Evolutionary conservation across 2,329 filamentous ascomycete genomes (phyloP), one percentile per base, ranked within the genome.

Genomic region (Claviceps citrina): DNA sequence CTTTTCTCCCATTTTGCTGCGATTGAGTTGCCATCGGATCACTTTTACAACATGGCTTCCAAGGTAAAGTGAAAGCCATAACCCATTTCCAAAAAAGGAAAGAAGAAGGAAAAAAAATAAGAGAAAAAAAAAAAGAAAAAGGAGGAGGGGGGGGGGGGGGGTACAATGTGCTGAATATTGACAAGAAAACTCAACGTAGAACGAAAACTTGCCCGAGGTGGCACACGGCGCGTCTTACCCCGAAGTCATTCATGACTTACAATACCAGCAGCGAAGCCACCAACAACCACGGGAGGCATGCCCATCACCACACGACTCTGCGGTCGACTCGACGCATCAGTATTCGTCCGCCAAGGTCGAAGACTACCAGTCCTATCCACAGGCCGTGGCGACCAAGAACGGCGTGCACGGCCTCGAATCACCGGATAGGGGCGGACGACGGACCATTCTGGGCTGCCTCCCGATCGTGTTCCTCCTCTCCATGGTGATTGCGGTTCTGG

Each of bases 401-500:
- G 22, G 20, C 19, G 12, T 1, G 12, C 18, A 33, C 19, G 31
- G 31, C 16, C 31, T 19, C 10, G 10, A 18, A 8, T 5, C 6
- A 9, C 26, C 6, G 26, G 7, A 27, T 5, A 12, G 20, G 19
- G 13, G 8, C 36, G 16, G 9, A 5, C 16, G 30, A 3, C 30
- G 15, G 20, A 35, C 31, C n/a, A 25, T 38, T 2, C 22, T 31
- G 28, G 44, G 41, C 27, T 65, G 59, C 44, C 51, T 58, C 5
- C 37, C 56, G 7, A 37, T 64, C 7, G 59, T 67, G 2, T 61
- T 67, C 28, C 43, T 62, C 19, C 56, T 69, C 10, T 62, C 60
- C 4, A 44, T 52, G 39, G 56, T 63, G 40, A 60, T 67, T 42
- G 62, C 58, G 5, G 27, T 63, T 10, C 45, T 68, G 31, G 55